These are phyloP conservation scores for Hyaloscypha finlandica DNA, from an alignment of 495 filamentous ascomycete genomes.

Conservation along the genomic window DNA sequence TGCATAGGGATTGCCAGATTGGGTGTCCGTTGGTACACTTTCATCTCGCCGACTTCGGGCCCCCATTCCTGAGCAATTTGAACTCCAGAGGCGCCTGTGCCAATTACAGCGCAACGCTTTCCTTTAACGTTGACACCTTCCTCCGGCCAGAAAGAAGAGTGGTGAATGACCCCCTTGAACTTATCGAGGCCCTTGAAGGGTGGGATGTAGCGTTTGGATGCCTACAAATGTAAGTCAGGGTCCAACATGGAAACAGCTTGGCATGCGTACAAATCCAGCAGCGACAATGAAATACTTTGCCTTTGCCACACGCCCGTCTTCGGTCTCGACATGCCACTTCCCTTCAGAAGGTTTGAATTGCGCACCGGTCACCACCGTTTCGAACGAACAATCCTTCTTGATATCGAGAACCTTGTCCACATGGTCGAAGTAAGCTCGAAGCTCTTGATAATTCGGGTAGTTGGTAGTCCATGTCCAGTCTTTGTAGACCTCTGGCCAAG, in stretches of 20 bases:
- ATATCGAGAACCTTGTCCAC: slow-evolving; percentile 51
- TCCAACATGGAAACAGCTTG: background rate
- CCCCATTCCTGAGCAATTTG: slow-evolving; percentile 54
- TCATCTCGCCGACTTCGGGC: slow-evolving; percentile 40
- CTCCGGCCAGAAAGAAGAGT: slow-evolving; percentile 62
- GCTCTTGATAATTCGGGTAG: slow-evolving; percentile 53
- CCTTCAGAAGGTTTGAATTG: slow-evolving; percentile 42
- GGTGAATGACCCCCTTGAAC: slow-evolving; percentile 55
- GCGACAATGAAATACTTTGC: slow-evolving; percentile 52
- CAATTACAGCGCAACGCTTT: slow-evolving; percentile 57
- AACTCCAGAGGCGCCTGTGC: slow-evolving; percentile 61
- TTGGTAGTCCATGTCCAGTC: slow-evolving; percentile 54
- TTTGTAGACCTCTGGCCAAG: slow-evolving; percentile 52
- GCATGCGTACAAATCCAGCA: slow-evolving; percentile 39
- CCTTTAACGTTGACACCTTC: slow-evolving; percentile 46
- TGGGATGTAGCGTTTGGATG: slow-evolving; percentile 42
- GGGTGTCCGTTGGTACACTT: slow-evolving; percentile 55
- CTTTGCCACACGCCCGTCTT: slow-evolving; percentile 45
- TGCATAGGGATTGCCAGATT: slow-evolving; percentile 54
- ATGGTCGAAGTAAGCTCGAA: slow-evolving; percentile 57
- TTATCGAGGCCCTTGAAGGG: slow-evolving; percentile 50
- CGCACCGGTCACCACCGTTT: slow-evolving; percentile 47
- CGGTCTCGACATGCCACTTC: slow-evolving; percentile 50
- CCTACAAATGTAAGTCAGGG: background rate
- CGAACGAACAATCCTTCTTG: slow-evolving; percentile 53